Conservation (phyloP, 1,139 yeast species). For the Suhomyces ambrosiae region DNA sequence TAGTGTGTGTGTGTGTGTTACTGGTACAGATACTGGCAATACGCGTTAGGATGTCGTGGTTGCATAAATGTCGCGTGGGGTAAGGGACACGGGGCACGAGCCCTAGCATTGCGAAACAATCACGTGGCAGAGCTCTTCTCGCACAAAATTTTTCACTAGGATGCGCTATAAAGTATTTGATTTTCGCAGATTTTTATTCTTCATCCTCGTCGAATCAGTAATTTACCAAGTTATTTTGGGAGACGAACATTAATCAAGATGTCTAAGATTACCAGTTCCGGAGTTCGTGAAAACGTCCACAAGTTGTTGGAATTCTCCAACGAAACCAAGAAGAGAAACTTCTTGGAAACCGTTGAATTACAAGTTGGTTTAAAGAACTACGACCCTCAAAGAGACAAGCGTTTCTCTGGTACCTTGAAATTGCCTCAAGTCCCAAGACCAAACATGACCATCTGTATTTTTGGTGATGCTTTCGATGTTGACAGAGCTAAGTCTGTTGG, state of each 20-base stretch:
- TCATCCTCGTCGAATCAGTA: constrained; percentile 56
- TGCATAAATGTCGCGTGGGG: constrained; percentile 1
- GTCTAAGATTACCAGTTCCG: constrained; percentile 93
- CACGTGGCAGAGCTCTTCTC: constrained; percentile 4
- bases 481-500: constrained; percentile 99
- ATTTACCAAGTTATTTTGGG: constrained; percentile 60
- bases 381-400: constrained; percentile 99
- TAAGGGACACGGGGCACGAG: no score
- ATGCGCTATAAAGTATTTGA: constrained; percentile 4
- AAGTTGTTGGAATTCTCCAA: constrained; percentile 86
- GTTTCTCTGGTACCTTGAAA: constrained; percentile 99
- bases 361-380: constrained; percentile 99
- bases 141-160: constrained; percentile 8
- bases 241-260: constrained; percentile 63
- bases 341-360: constrained; percentile 99
- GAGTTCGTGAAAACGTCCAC: constrained; percentile 96
- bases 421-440: constrained; percentile 99
- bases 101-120: no score
- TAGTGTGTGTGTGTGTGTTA: no score
- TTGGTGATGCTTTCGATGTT: constrained; percentile 99
- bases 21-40: no score
- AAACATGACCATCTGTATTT: constrained; percentile 99
- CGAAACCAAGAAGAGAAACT: constrained; percentile 99
- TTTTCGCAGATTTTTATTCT: neutral
- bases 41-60: neutral